Evolutionary conservation across 495 filamentous ascomycete genomes (phyloP).

Genomic region (Wilcoxina mikolae): DNA sequence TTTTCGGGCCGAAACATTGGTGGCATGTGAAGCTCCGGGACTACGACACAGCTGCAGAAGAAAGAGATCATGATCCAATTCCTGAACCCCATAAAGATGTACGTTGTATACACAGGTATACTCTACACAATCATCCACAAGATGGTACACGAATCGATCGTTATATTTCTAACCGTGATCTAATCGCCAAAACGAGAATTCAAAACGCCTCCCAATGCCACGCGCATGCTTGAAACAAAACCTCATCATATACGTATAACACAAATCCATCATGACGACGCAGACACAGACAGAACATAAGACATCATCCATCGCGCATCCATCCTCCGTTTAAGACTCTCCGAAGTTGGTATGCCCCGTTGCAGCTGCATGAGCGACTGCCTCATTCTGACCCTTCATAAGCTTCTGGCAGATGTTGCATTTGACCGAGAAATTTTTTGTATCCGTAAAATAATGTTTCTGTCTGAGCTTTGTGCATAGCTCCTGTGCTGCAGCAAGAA

Average conservation of each 20-base stretch:
- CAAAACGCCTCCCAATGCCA: not conserved
- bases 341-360: conserved; percentile 61
- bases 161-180: not conserved
- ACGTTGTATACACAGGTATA: too few species aligned
- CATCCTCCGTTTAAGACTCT: conserved; percentile 32
- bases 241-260: not conserved
- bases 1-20: not conserved
- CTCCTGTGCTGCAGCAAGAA: conserved; percentile 53
- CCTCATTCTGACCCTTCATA: conserved; percentile 59
- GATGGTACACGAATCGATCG: too few species aligned
- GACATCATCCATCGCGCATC: not conserved
- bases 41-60: too few species aligned
- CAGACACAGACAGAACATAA: not conserved
- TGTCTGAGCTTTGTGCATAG: conserved; percentile 53
- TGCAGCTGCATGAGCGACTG: conserved; percentile 48
- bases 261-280: not conserved
- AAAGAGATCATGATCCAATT: too few species aligned
- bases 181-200: not conserved
- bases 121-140: too few species aligned
- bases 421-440: conserved; percentile 61
- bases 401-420: conserved; percentile 63
- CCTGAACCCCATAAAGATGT: too few species aligned
- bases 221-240: not conserved
- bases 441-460: conserved; percentile 84
- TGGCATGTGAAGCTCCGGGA: too few species aligned